These are phyloP conservation scores for Irpex lacteus DNA, from an alignment of 1,284 basidiomycete species.

Conservation along the genomic window DNA sequence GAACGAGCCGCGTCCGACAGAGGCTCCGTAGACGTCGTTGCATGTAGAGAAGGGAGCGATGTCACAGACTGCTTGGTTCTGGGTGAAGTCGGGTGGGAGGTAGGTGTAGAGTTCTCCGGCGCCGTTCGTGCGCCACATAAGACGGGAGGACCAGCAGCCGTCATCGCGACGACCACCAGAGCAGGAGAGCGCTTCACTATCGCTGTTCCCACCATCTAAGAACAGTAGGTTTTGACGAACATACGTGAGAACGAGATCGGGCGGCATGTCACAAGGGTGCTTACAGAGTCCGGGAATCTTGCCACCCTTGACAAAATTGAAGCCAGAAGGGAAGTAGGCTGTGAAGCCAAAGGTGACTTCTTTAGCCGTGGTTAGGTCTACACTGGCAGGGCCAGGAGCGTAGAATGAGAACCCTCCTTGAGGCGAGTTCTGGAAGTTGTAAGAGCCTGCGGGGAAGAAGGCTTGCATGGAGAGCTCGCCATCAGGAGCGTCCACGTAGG, in stretches of 20 bases:
- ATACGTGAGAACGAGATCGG: background rate
- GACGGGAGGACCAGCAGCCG: constrained; percentile 37
- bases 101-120: constrained; percentile 32
- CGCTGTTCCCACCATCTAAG: constrained; percentile 19
- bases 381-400: constrained; percentile 37
- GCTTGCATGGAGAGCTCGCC: constrained; percentile 48
- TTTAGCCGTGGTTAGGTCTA: constrained; percentile 42
- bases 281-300: constrained; percentile 55
- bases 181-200: constrained; percentile 22
- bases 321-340: constrained; percentile 53
- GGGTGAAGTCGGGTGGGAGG: constrained; percentile 21
- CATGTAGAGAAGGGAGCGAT: constrained; percentile 29
- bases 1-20: constrained; percentile 34
- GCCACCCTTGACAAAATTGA: constrained; percentile 45
- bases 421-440: constrained; percentile 50
- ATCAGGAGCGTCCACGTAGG: constrained; percentile 42
- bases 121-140: constrained; percentile 39
- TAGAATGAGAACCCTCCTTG: constrained; percentile 64
- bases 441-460: constrained; percentile 53
- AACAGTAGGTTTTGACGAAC: background rate
- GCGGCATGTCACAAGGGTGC: constrained; percentile 21
- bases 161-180: constrained; percentile 35
- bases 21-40: constrained; percentile 36
- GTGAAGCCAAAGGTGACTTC: constrained; percentile 51
- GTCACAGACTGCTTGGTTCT: constrained; percentile 15